A percentile compares a stretch with the other conserved stretches of the same genome.
These are phyloP conservation scores for Schwanniomyces vanrijiae DNA, from an alignment of 805 yeast species.

Conservation along the genomic window DNA sequence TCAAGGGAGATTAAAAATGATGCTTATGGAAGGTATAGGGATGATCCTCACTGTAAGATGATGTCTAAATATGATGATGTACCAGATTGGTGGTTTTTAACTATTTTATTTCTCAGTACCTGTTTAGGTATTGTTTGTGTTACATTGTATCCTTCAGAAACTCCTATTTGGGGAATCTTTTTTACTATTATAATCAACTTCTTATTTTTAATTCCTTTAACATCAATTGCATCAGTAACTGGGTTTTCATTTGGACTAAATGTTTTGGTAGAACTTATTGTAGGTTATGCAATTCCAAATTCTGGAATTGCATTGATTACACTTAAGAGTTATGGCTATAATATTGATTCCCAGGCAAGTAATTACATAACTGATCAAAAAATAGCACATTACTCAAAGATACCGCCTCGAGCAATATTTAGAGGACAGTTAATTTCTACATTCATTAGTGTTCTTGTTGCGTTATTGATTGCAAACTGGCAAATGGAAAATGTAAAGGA, in stretches of 20 bases:
- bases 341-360: slow-evolving; percentile 65
- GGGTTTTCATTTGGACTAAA: slow-evolving; percentile 59
- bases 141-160: slow-evolving; percentile 48
- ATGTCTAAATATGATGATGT: slow-evolving; percentile 64
- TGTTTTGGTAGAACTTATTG: slow-evolving; percentile 62
- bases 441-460: slow-evolving; percentile 30
- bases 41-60: slow-evolving; percentile 59
- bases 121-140: slow-evolving; percentile 45
- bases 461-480: slow-evolving; percentile 40
- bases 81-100: slow-evolving; percentile 71
- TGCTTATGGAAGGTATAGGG: slow-evolving; percentile 23
- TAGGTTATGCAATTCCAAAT: slow-evolving; percentile 65
- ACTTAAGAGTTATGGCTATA: slow-evolving; percentile 46
- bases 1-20: slow-evolving; percentile 7
- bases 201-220: slow-evolving; percentile 59
- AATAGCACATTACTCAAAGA: slow-evolving; percentile 55
- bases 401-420: slow-evolving; percentile 63
- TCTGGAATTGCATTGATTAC: slow-evolving; percentile 59
- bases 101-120: slow-evolving; percentile 46
- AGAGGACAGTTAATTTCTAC: slow-evolving; percentile 43
- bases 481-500: slow-evolving; percentile 35
- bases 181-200: slow-evolving; percentile 56
- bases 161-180: slow-evolving; percentile 64
- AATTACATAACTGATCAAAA: slow-evolving; percentile 48
- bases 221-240: slow-evolving; percentile 61